These are phyloP conservation scores for Fonsecaea erecta DNA, from an alignment of 2,329 filamentous ascomycete genomes.

Conservation along the genomic window DNA sequence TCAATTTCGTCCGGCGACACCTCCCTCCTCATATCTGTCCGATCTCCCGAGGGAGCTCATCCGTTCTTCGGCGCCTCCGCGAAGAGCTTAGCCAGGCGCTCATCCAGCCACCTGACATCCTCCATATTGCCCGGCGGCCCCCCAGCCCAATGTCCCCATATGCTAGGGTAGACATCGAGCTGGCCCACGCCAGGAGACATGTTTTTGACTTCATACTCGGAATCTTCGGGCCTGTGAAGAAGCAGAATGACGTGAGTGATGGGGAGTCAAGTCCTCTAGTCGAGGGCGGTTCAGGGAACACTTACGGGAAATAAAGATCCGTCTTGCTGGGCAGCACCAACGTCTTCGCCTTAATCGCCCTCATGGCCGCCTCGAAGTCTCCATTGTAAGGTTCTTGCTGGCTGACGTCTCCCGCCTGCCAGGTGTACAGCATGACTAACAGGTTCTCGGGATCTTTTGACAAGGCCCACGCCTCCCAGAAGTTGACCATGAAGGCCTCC, in stretches of 20 bases:
- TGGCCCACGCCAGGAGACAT: slow-evolving; percentile 65
- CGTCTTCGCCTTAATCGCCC: slow-evolving; percentile 71
- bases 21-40: no score
- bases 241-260: neutral
- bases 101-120: slow-evolving; percentile 74
- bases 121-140: slow-evolving; percentile 73
- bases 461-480: slow-evolving; percentile 77
- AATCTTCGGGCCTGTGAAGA: slow-evolving; percentile 68
- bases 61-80: slow-evolving; percentile 35
- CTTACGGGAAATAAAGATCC: slow-evolving; percentile 77
- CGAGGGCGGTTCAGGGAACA: slow-evolving; percentile 23
- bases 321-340: slow-evolving; percentile 73
- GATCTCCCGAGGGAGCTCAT: no score
- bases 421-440: slow-evolving; percentile 74
- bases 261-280: slow-evolving; percentile 14
- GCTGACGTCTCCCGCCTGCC: slow-evolving; percentile 75
- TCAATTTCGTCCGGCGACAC: neutral
- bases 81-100: slow-evolving; percentile 62
- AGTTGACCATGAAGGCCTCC: slow-evolving; percentile 74
- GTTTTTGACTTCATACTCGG: slow-evolving; percentile 70
- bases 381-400: slow-evolving; percentile 70
- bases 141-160: slow-evolving; percentile 71
- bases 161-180: slow-evolving; percentile 60
- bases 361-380: slow-evolving; percentile 68
- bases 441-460: slow-evolving; percentile 73